A percentile compares a stretch with the other conserved stretches of the same genome.
These are phyloP conservation scores for Pedinophyceae sp. DNA, from an alignment of 139 green algal species.

Conservation along the genomic window DNA sequence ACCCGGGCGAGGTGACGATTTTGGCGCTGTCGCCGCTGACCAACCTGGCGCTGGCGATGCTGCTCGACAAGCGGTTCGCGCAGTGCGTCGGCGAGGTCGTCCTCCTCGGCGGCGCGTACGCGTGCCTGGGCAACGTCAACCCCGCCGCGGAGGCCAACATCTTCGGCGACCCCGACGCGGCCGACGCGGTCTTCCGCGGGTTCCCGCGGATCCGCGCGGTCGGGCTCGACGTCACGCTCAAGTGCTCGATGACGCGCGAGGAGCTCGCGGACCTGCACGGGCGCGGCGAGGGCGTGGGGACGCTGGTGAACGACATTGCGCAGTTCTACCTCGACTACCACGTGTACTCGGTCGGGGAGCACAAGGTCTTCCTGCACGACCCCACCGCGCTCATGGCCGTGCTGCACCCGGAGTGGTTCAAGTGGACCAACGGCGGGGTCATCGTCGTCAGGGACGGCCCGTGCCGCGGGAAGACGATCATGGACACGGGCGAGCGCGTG, in stretches of 20 bases:
- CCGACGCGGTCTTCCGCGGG: constrained; percentile 39
- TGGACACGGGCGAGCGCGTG: constrained; percentile 22
- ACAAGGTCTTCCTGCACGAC: constrained; percentile 47
- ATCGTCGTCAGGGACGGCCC: constrained; percentile 37
- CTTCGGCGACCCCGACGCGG: constrained; percentile 51
- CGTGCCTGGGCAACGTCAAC: constrained; percentile 70
- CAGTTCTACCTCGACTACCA: constrained; percentile 58
- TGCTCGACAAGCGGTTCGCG: constrained; percentile 33
- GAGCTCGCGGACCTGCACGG: constrained; percentile 26
- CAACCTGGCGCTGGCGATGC: constrained; percentile 68
- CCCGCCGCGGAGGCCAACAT: constrained; percentile 63
- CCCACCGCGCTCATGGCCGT: constrained; percentile 43
- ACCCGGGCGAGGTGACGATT: constrained; percentile 47
- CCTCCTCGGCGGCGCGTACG: constrained; percentile 65
- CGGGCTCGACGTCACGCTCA: constrained; percentile 52
- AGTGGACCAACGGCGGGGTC: constrained; percentile 33
- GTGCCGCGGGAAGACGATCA: constrained; percentile 34
- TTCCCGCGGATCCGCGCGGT: constrained; percentile 15
- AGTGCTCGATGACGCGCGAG: constrained; percentile 18
- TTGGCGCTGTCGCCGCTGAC: constrained; percentile 67
- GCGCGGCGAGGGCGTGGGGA: constrained; percentile 27
- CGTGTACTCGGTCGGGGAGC: constrained; percentile 27
- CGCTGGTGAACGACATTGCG: constrained; percentile 37
- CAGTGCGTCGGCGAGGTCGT: constrained; percentile 43
- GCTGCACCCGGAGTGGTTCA: constrained; percentile 39